Percentiles rank a stretch among this genome's conserved stretches.
These are phyloP conservation scores for Pontederia paniculata DNA, from an alignment of 176 grass and related monocot species.

Conservation along the genomic window DNA sequence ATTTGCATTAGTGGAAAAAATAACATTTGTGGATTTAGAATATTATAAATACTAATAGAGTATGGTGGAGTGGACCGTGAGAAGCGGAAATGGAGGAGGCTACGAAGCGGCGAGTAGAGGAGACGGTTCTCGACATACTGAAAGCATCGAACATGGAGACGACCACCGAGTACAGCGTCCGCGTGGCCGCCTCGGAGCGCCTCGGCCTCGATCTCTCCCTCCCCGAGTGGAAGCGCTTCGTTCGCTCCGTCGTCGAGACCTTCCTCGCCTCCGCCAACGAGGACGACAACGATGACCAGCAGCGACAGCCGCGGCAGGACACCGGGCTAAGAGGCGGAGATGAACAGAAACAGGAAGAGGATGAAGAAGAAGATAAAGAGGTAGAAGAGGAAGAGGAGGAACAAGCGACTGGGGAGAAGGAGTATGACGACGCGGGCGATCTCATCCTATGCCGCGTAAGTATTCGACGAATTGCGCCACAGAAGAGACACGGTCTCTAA, in stretches of 20 bases:
- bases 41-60: no score
- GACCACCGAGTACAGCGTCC: constrained; percentile 54
- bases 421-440: constrained; percentile 68
- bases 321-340: constrained; percentile 1
- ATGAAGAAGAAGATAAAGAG: constrained; percentile 8
- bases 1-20: no score
- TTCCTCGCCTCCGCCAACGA: constrained; percentile 37
- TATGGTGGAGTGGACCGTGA: no score
- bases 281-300: constrained; percentile 1
- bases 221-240: constrained; percentile 55
- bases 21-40: no score
- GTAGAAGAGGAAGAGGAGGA: constrained; percentile 21
- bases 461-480: background rate
- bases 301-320: background rate
- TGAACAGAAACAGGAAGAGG: constrained; percentile 13
- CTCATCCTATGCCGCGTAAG: constrained; percentile 76
- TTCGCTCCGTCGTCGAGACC: constrained; percentile 40
- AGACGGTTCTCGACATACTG: constrained; percentile 59
- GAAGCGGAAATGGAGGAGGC: constrained; percentile 33
- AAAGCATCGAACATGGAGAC: constrained; percentile 48
- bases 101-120: constrained; percentile 52
- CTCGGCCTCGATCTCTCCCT: constrained; percentile 67
- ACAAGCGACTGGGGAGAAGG: constrained; percentile 19
- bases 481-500: constrained; percentile 17
- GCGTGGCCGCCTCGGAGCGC: constrained; percentile 39